Base-by-base conservation (phyloP, 352 stramenopile species). In the Bremia lactucae region DNA sequence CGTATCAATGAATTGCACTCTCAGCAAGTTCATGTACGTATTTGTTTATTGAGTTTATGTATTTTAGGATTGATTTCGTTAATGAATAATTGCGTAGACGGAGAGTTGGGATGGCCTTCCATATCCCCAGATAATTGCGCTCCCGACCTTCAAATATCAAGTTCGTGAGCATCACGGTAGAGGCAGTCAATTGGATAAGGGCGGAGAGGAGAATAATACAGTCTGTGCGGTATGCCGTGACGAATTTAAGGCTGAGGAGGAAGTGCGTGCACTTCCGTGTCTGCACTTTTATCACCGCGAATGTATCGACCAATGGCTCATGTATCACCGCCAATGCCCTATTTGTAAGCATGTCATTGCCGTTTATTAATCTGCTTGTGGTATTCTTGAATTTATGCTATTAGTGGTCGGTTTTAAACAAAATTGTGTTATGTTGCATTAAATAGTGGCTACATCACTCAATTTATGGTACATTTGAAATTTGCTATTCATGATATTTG, bases 301-400 rank as follows among this genome's bases (percentile, higher is more conserved):
- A 55, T 95, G 83, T 41, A 94, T 95, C 49, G 83, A 94, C 51
- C 77, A 85, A 51, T 95, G 83, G 83, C 79, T 95, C 14, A 63
- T 88, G 46, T 64, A 83, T 51, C 76, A 92, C 43, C 73, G 79
- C 42, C 75, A 76, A 37, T 94, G 83, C 36, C 82, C 79, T 16
- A 89, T 89, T 46, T 95, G 80, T 62, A 94, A 85, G 40, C 65
- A 93, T 62, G 58, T 87, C 39, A 77, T 92, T 37, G 62, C 74
- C 9, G 65, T 90, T 31, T 84, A 86, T 59, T 84, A 66, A n/a
- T n/a, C n/a, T n/a, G n/a, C n/a, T n/a, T n/a, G n/a, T n/a, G n/a
- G n/a, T n/a, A n/a, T n/a, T n/a, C n/a, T n/a, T n/a, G n/a, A n/a
- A n/a, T n/a, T n/a, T n/a, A n/a, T n/a, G n/a, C n/a, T n/a, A n/a